Conservation (phyloP, 176 grass and related monocot species). For the Alopecurus myosuroides region DNA sequence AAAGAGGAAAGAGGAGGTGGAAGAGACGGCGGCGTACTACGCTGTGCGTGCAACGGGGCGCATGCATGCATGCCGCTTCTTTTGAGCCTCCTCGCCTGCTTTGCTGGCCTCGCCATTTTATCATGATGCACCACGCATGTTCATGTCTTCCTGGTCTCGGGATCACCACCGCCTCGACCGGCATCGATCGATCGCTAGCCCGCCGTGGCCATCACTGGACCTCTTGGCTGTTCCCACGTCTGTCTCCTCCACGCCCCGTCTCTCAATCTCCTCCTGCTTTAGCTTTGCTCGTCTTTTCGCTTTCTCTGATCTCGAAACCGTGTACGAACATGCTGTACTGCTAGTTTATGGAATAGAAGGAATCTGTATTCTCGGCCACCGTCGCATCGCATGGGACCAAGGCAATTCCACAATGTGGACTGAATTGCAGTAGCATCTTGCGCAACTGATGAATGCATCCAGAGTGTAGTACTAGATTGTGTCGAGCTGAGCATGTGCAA, state of each 20-base stretch:
- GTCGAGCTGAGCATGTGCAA: background rate
- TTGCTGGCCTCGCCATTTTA: background rate
- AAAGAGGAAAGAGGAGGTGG: constrained; percentile 23
- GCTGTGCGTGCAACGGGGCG: background rate
- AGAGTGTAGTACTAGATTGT: background rate
- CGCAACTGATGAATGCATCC: background rate
- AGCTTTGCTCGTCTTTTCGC: constrained; percentile 13
- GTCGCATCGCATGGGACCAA: background rate
- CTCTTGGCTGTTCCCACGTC: background rate
- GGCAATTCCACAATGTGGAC: background rate
- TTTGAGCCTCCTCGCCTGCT: background rate
- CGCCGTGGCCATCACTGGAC: background rate
- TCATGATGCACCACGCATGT: background rate
- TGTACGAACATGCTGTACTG: background rate
- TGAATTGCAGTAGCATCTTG: background rate
- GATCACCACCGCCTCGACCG: constrained; percentile 21
- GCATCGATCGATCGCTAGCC: background rate
- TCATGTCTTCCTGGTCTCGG: constrained; percentile 21
- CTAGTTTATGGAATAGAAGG: constrained; percentile 24
- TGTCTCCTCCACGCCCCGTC: background rate
- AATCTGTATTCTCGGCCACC: background rate
- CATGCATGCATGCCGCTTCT: background rate
- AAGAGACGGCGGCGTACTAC: background rate
- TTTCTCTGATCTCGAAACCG: constrained; percentile 44
- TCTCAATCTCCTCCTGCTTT: background rate